Evolutionary conservation across 2,329 filamentous ascomycete species (phyloP), one percentile per base, ranked within the genome.

Genomic region (Tolypocladium pustulatum): DNA sequence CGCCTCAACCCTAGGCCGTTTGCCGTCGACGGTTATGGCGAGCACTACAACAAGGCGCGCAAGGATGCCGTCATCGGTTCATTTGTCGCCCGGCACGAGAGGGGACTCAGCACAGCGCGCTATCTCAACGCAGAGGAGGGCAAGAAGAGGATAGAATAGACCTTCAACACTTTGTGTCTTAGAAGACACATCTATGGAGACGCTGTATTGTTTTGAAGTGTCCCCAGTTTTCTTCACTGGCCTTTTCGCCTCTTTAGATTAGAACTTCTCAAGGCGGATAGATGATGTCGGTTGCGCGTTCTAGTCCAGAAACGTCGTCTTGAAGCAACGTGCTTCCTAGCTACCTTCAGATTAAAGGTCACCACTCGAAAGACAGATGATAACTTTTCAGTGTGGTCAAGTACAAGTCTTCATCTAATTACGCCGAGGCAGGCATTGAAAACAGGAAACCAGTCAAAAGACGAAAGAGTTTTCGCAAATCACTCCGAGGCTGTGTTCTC

Each of bases 101-200:
- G 92, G 20, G 91, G 91, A 3, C 82, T 90, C 62, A 96, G 91
- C 75, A 90, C 89, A 64, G 87, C 88, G 51, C 81, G 90, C 61
- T 87, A 95, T 65, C 82, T 90, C 37, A 94, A 88, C 65, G 84
- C 95, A 58, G 94, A 99, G 73, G 94, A 99, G 75, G 94, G 94
- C 57, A 99, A 99, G 82, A 99, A 97, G 83, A 90, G 94, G 71
- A 95, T 96, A 69, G 94, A 99, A 72, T 92, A 82, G 65, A 66
- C n/a, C 32, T 20, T 56, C 25, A 15, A 32, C 43, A 3, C 17
- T 22, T 13, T 22, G 4, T n/a, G 49, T 20, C 30, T 22, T 20
- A 32, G 9, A 52, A 27, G 13, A 7, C 25, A 20, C 5, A 46
- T 4, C 30, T 10, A 20, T 9, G 25, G 20, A 15, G 25, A 30